These are phyloP conservation scores for Cryphonectria japonica DNA, from an alignment of 2,329 filamentous ascomycete genomes.

Conservation along the genomic window DNA sequence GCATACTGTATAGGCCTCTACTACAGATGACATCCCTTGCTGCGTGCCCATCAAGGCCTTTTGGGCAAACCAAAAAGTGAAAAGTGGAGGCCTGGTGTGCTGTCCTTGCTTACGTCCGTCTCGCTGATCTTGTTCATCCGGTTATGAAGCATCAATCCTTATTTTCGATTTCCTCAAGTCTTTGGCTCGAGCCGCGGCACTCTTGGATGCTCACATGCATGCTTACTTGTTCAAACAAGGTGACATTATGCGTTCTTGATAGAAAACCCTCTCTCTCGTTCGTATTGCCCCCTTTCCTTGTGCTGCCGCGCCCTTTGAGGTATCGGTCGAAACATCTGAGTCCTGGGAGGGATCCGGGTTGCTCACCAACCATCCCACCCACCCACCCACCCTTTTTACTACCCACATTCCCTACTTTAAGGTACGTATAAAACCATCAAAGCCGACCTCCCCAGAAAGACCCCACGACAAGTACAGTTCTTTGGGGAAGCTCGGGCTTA, in stretches of 20 bases:
- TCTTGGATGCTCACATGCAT: background rate
- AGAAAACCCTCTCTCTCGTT: background rate
- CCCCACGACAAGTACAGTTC: background rate
- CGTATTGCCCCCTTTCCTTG: constrained; percentile 1
- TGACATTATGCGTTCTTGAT: background rate
- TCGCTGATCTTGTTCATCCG: background rate
- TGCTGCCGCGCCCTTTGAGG: background rate
- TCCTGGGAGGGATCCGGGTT: background rate
- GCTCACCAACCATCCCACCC: background rate
- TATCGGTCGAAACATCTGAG: background rate
- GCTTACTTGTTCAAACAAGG: background rate
- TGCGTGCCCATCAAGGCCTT: background rate
- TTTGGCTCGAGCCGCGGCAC: background rate
- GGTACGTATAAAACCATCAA: background rate
- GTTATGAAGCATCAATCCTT: background rate
- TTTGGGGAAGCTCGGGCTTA: background rate
- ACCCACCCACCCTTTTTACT: background rate
- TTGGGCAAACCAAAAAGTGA: background rate
- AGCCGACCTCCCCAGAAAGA: background rate
- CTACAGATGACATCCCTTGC: background rate
- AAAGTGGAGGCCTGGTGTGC: background rate
- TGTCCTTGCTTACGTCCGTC: background rate
- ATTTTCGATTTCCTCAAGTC: background rate
- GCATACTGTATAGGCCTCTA: background rate
- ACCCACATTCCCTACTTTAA: background rate